phyloP scores from a whole-genome alignment of 345 rosid species.

The Melastoma malabathricum region DNA sequence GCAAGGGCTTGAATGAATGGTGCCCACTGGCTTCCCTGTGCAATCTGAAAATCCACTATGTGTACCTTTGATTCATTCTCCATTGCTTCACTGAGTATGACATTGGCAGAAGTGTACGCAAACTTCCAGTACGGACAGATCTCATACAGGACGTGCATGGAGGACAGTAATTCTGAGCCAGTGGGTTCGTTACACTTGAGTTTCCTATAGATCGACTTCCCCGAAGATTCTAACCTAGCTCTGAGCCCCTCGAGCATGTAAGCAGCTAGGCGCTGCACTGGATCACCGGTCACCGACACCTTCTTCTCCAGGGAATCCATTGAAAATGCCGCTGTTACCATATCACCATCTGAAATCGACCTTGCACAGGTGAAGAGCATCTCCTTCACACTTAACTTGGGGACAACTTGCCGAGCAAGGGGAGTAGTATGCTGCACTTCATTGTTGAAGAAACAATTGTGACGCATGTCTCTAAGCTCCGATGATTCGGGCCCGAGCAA shows the following conservation, averaged over 20 bases:
- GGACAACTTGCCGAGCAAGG: background rate
- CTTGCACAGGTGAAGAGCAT: slow-evolving; percentile 4
- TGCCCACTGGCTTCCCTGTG: slow-evolving; percentile 9
- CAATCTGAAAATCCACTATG: slow-evolving; percentile 7
- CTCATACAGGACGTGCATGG: slow-evolving; percentile 8
- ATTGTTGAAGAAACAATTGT: background rate
- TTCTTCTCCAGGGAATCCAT: slow-evolving; percentile 8
- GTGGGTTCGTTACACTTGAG: slow-evolving; percentile 7
- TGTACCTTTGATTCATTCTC: slow-evolving; percentile 6
- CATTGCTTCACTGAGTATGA: slow-evolving; percentile 1
- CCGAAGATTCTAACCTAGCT: slow-evolving; percentile 6
- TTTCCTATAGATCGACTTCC: slow-evolving; percentile 6
- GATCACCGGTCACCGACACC: slow-evolving; percentile 7
- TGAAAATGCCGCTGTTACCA: background rate
- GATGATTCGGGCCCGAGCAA: slow-evolving; percentile 5
- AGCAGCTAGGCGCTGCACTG: slow-evolving; percentile 8
- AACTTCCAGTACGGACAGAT: slow-evolving; percentile 10
- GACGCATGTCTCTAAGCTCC: background rate
- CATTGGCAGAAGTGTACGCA: slow-evolving; percentile 5
- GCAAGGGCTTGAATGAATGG: slow-evolving; percentile 8
- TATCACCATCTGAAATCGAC: slow-evolving; percentile 3
- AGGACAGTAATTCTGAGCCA: slow-evolving; percentile 4
- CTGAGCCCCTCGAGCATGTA: slow-evolving; percentile 10
- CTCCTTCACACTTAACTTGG: slow-evolving; percentile 2
- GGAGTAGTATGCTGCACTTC: background rate